These are phyloP conservation scores for Pichia sp. DNA, from an alignment of 1,139 yeast genomes.

Conservation along the genomic window DNA sequence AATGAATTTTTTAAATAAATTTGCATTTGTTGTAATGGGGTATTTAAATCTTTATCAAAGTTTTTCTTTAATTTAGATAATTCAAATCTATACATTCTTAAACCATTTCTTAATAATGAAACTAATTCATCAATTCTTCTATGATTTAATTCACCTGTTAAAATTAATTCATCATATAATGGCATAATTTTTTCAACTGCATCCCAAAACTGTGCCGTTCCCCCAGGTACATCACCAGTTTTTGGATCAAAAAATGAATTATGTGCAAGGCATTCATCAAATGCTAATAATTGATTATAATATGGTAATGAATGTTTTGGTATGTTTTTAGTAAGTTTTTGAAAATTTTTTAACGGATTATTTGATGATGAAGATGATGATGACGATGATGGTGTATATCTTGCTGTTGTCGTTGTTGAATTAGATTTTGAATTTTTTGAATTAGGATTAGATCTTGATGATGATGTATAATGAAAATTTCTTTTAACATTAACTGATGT, in stretches of 20 bases:
- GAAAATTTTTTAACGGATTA: background rate
- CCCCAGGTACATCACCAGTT: constrained; percentile 26
- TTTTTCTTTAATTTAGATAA: constrained; percentile 42
- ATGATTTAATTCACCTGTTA: constrained; percentile 39
- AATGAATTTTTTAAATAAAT: constrained; percentile 36
- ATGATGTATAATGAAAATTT: constrained; percentile 5
- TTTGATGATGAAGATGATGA: background rate
- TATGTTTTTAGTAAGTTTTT: constrained; percentile 17
- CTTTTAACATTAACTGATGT: too few relatives aligned
- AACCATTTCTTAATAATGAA: constrained; percentile 42
- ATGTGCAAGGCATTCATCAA: constrained; percentile 42
- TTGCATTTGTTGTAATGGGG: constrained; percentile 42
- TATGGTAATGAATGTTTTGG: constrained; percentile 24
- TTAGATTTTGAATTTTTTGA: too few relatives aligned
- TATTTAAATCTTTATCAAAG: constrained; percentile 45
- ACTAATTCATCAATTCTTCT: constrained; percentile 38
- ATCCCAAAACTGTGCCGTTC: constrained; percentile 36
- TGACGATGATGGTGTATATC: background rate
- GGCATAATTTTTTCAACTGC: constrained; percentile 42
- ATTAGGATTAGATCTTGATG: background rate
- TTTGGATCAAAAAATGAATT: constrained; percentile 31
- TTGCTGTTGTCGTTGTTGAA: background rate
- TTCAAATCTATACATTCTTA: constrained; percentile 44
- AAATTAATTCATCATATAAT: constrained; percentile 38
- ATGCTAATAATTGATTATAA: constrained; percentile 32